phyloP scores from a whole-genome alignment of 768 basidiomycete species.

The Pisolithus marmoratus region DNA sequence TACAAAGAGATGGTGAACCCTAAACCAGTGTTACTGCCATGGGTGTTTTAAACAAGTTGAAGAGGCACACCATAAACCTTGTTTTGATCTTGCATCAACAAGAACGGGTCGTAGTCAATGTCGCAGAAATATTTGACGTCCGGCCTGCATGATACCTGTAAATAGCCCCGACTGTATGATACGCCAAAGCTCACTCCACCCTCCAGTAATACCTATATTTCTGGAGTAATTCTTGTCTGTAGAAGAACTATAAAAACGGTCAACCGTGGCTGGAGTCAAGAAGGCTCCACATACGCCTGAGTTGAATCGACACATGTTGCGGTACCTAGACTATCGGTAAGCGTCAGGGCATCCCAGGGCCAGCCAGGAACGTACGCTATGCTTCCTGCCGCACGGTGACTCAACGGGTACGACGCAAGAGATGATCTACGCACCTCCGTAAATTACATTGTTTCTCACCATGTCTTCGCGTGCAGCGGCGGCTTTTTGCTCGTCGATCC shows the following conservation, averaged over 20 bases:
- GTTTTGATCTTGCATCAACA: conserved; percentile 70
- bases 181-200: conserved; percentile 56
- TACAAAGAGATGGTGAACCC: conserved; percentile 76
- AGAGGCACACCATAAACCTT: conserved; percentile 67
- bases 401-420: conserved; percentile 1
- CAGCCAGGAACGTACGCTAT: conserved; percentile 50
- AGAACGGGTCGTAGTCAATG: conserved; percentile 72
- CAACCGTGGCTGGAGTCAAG: neutral
- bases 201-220: conserved; percentile 88
- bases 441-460: conserved; percentile 57
- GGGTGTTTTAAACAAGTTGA: conserved; percentile 21
- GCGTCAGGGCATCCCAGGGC: neutral
- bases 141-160: conserved; percentile 41
- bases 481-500: conserved; percentile 71
- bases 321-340: conserved; percentile 47
- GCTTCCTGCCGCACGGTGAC: conserved; percentile 43
- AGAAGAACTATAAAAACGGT: conserved; percentile 60
- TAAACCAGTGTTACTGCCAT: conserved; percentile 16
- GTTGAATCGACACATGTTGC: conserved; percentile 96
- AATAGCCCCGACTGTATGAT: conserved; percentile 1
- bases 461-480: conserved; percentile 51
- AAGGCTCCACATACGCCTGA: conserved; percentile 57
- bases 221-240: conserved; percentile 68
- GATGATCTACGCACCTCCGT: conserved; percentile 43
- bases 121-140: conserved; percentile 80